These are phyloP conservation scores for Arthrobotrys musiformis DNA, from an alignment of 2,329 filamentous ascomycete genomes.

Conservation along the genomic window DNA sequence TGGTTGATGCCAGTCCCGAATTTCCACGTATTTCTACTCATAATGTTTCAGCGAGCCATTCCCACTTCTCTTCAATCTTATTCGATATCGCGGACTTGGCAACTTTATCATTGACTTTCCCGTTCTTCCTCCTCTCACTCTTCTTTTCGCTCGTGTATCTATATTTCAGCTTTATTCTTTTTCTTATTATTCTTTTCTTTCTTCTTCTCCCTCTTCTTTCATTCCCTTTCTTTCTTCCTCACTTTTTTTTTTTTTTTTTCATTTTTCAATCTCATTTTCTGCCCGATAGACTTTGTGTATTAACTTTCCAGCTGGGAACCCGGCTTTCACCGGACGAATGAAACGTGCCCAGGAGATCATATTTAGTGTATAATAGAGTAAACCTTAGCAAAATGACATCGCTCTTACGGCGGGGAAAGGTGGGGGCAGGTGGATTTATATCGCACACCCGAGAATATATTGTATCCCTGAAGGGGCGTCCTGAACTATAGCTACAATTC, in stretches of 20 bases:
- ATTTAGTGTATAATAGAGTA: slow-evolving; percentile 20
- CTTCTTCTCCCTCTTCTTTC: background rate
- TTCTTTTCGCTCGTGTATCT: slow-evolving; percentile 6
- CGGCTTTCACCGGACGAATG: slow-evolving; percentile 9
- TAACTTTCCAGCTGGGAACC: slow-evolving; percentile 6
- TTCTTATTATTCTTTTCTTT: background rate
- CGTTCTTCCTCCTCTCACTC: background rate
- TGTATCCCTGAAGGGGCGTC: background rate
- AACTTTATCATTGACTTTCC: background rate
- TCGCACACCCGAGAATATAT: background rate
- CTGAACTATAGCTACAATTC: background rate
- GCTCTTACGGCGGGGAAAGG: background rate
- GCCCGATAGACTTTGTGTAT: background rate
- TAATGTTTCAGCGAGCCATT: slow-evolving; percentile 2
- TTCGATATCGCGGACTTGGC: background rate
- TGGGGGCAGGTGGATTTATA: background rate
- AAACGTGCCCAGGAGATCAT: slow-evolving; percentile 12
- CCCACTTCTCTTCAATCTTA: background rate
- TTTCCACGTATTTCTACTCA: background rate
- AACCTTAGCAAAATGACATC: background rate
- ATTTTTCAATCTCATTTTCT: background rate
- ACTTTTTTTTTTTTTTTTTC: too few relatives aligned
- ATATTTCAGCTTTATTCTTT: background rate
- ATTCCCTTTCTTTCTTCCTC: background rate
- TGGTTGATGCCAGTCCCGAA: background rate